phyloP scores from a whole-genome alignment of 768 basidiomycete genomes.

The Thelephora aurantiotincta region DNA sequence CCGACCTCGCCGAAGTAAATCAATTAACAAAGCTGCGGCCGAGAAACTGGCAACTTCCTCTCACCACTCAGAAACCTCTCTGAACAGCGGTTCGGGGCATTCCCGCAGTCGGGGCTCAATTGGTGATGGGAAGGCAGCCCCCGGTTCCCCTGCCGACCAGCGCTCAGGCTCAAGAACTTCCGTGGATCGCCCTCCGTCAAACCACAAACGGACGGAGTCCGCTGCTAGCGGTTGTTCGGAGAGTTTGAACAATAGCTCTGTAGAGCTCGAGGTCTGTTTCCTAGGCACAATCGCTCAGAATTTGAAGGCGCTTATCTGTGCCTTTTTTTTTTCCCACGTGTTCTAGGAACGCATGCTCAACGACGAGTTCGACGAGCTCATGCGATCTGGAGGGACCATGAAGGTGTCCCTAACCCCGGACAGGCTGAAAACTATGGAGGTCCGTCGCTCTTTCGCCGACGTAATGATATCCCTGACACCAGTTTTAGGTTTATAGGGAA shows the following conservation, averaged over 20 bases:
- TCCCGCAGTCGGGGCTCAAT: neutral
- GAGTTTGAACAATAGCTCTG: constrained; percentile 3
- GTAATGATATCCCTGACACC: constrained; percentile 2
- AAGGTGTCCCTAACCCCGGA: constrained; percentile 94
- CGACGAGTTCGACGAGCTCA: constrained; percentile 86
- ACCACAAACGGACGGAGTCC: neutral
- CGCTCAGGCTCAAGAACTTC: neutral
- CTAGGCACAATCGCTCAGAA: constrained; percentile 1
- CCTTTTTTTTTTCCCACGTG: constrained; percentile 5
- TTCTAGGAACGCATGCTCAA: constrained; percentile 31
- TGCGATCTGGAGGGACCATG: constrained; percentile 84
- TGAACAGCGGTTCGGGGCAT: neutral
- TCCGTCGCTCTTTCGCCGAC: constrained; percentile 24
- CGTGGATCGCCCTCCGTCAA: neutral
- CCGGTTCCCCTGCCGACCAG: neutral
- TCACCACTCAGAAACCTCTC: neutral
- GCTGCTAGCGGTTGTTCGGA: neutral
- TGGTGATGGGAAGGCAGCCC: neutral
- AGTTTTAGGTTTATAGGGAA: constrained; percentile 9
- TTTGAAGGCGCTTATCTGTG: constrained; percentile 1
- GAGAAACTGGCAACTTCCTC: neutral
- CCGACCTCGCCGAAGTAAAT: constrained; percentile 53
- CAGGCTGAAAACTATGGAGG: constrained; percentile 87
- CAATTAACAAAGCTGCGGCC: constrained; percentile 24
- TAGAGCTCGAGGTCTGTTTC: constrained; percentile 8